Percentiles rank a stretch among this genome's conserved stretches.
Conservation (phyloP, 139 green algal species). For the Chlamydomonas sphaeroides region DNA sequence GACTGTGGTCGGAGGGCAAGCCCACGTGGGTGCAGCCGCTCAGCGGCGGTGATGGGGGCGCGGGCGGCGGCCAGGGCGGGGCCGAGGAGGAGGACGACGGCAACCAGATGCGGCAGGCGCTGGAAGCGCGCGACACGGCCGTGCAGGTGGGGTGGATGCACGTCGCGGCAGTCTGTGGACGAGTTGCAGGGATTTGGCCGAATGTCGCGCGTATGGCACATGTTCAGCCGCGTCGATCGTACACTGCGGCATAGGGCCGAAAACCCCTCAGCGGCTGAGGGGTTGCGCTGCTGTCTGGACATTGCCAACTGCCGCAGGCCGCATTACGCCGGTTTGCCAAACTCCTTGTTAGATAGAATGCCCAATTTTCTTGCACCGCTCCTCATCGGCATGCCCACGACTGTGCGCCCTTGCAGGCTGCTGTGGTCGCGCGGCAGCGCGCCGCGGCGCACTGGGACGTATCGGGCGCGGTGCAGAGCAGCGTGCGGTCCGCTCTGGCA, state of each 20-base stretch:
- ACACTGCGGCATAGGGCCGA: too few species aligned
- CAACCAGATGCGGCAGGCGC: conserved; percentile 41
- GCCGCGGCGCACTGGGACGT: conserved; percentile 57
- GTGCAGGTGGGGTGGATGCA: neutral
- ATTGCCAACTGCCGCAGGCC: too few species aligned
- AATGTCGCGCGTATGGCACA: too few species aligned
- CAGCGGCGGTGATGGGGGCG: conserved; percentile 8
- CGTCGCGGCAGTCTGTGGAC: too few species aligned
- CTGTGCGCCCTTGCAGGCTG: too few species aligned
- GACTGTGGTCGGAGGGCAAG: conserved; percentile 67
- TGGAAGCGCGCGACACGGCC: conserved; percentile 38
- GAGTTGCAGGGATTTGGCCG: too few species aligned
- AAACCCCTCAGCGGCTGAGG: too few species aligned
- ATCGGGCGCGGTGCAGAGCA: conserved; percentile 47
- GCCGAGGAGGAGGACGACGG: neutral
- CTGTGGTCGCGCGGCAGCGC: neutral
- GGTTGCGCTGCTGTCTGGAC: too few species aligned
- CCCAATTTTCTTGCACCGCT: too few species aligned
- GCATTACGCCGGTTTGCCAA: neutral
- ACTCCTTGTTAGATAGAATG: too few species aligned
- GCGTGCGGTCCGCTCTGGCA: conserved; percentile 17
- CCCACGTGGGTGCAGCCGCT: conserved; percentile 68
- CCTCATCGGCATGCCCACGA: neutral
- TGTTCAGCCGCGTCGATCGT: too few species aligned
- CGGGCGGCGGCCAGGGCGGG: neutral